These are phyloP conservation scores for Sclerotinia subarctica DNA, from an alignment of 2,329 filamentous ascomycete species.

Conservation along the genomic window DNA sequence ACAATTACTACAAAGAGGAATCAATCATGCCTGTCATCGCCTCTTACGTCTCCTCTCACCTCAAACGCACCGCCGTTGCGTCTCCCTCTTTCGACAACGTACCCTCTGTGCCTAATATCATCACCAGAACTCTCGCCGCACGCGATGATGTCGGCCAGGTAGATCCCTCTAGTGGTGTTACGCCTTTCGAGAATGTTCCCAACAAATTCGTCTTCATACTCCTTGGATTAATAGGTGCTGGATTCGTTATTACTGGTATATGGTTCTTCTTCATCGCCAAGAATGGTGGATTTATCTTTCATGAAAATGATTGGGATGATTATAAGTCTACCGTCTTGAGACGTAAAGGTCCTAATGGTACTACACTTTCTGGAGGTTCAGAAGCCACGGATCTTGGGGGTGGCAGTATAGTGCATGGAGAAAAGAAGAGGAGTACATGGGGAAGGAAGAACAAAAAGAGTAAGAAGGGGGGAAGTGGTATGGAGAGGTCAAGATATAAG, in stretches of 20 bases:
- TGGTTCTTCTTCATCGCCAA: slow-evolving; percentile 99
- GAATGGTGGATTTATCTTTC: slow-evolving; percentile 90
- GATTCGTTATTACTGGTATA: slow-evolving; percentile 70
- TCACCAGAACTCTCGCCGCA: slow-evolving; percentile 19
- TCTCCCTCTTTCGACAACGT: slow-evolving; percentile 11
- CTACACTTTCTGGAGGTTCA: slow-evolving; percentile 77
- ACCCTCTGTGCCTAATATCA: background rate
- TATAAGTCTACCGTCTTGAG: slow-evolving; percentile 94
- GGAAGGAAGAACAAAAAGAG: slow-evolving; percentile 43
- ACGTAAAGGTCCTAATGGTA: slow-evolving; percentile 85
- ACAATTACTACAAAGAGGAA: background rate
- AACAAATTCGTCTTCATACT: slow-evolving; percentile 76
- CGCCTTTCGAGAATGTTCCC: slow-evolving; percentile 50
- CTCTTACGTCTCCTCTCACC: slow-evolving; percentile 29
- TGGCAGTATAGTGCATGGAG: slow-evolving; percentile 74
- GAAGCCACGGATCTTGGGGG: slow-evolving; percentile 81
- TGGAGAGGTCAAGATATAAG: slow-evolving; percentile 34
- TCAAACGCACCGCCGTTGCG: slow-evolving; percentile 25
- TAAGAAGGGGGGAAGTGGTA: slow-evolving; percentile 25
- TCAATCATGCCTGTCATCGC: slow-evolving; percentile 35
- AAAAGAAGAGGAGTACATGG: slow-evolving; percentile 48
- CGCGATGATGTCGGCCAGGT: slow-evolving; percentile 21
- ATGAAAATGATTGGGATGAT: slow-evolving; percentile 89
- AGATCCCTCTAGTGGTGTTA: slow-evolving; percentile 48
- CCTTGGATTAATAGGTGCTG: slow-evolving; percentile 78